Evolutionary conservation across 164 flowering plant species (phyloP), one percentile per base, ranked within the genome.

Genomic region (Umbilicus rupestris): DNA sequence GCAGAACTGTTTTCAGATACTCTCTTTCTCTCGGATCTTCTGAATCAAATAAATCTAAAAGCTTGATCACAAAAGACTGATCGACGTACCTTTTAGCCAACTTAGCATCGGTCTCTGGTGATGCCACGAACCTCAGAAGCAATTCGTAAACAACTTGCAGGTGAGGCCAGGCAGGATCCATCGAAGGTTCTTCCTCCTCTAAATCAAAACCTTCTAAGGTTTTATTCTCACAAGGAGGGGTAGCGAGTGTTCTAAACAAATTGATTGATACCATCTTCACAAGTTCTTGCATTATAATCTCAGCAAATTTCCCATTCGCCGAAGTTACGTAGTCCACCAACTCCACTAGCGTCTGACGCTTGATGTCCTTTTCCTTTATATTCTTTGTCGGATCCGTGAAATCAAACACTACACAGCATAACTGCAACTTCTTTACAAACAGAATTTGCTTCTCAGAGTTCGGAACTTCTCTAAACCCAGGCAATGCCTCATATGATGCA

Each of bases 111-210:
- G 82, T 83, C 68, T 81, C 87, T 4, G 87, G 76, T 41, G 87
- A 83, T 42, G 82, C 74, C 46, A 83, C 87, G 64, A 83, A 81
- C 69, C 87, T 73, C 57, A 83, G 57, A 66, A 83, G 79, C 35
- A 83, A 69, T 44, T 83, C 87, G 66, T 83, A 83, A 50, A 83
- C 87, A 66, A 77, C 68, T 72, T 81, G 84, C 74, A 83, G 69
- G 52, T 81, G 84, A 24, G 80, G 73, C 86, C 86, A 83, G 39
- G 84, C 82, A 30, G 87, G 87, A 60, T 83, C 87, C 87, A 83
- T 83, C 6, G 76, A 71, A 26, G 84, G 87, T 57, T 83, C 87
- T 33, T 83, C 87, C 39, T 83, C 87, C 69, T 83, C 87, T 69
- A 79, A 24, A 67, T 83, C 87, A 70, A 79, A 81, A 33, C 72